A percentile compares a stretch with the other conserved stretches of the same genome.
Conservation (phyloP, 805 yeast genomes). For the Wickerhamiella spandovensis region DNA sequence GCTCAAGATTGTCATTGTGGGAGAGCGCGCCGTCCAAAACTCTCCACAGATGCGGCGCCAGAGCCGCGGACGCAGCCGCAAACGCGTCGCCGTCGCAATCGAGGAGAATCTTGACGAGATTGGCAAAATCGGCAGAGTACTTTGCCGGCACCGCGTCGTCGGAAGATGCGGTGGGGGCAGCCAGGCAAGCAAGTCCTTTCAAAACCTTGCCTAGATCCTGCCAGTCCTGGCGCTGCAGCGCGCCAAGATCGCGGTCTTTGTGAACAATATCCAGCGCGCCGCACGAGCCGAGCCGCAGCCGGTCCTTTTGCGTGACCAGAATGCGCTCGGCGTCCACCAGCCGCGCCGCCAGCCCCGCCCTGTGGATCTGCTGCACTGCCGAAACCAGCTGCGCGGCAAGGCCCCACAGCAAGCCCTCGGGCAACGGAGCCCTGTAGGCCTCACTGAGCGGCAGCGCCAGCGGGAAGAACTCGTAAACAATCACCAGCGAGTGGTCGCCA, state of each 20-base stretch:
- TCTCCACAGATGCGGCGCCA: conserved; percentile 18
- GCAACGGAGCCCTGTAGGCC: conserved; percentile 39
- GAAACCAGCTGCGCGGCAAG: conserved; percentile 61
- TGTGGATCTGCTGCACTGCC: conserved; percentile 58
- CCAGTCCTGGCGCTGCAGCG: conserved; percentile 42
- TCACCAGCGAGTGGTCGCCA: conserved; percentile 61
- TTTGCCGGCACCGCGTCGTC: conserved; percentile 6
- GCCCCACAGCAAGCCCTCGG: conserved; percentile 59
- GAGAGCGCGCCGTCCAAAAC: conserved; percentile 16
- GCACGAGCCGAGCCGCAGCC: conserved; percentile 57
- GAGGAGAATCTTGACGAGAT: conserved; percentile 6
- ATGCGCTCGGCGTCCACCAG: conserved; percentile 50
- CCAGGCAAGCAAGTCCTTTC: conserved; percentile 31
- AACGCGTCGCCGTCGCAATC: background rate
- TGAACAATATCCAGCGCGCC: conserved; percentile 59
- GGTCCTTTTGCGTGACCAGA: conserved; percentile 54
- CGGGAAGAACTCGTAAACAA: conserved; percentile 81
- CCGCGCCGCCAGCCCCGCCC: conserved; percentile 48
- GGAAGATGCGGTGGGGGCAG: conserved; percentile 15
- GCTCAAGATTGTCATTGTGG: conserved; percentile 23
- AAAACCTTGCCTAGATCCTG: conserved; percentile 45
- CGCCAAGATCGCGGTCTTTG: conserved; percentile 23
- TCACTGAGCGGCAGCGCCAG: conserved; percentile 57
- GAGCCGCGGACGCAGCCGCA: conserved; percentile 12
- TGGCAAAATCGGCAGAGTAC: conserved; percentile 16